Evolutionary conservation across 108 stramenopile species (phyloP), one percentile per base, ranked within the genome.

Genomic region (Nannochloropsis salina): DNA sequence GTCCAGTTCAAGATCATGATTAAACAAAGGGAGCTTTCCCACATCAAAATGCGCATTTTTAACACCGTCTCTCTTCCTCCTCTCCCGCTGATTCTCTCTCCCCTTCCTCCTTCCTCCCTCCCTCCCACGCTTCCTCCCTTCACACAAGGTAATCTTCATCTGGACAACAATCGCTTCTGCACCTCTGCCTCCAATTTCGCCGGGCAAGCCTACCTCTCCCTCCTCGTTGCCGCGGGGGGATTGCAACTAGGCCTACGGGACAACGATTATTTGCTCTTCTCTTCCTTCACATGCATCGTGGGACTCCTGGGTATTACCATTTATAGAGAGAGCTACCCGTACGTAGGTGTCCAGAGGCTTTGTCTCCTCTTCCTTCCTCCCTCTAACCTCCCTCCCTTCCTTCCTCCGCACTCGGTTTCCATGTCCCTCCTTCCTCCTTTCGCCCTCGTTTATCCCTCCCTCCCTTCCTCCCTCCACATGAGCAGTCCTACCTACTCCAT

Each of bases 271-370:
- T 8, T 74, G 2, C n/a, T 15, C 20, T 74, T 74, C n/a, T 74
- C 61, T n/a, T 74, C 20, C 20, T 74, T 74, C 6, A 74, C 61
- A 15, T 74, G 61, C 61, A 6, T 74, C 20, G 61, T 74, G 61
- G 61, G 61, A 2, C 20, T 74, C 4, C 20, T 74, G 0, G 61
- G 61, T 0, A 74, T 74, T 74, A 74, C 61, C 3, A 74, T 74
- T 2, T 74, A n/a, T n/a, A 15, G 61, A n/a, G 61, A 74, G 61
- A 74, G 61, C 61, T 74, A 74, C n/a, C 61, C 61, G 61, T 74
- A n/a, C 15, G 61, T 74, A n/a, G 31, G 31, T 1, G 0, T 31
- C 31, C 31, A 31, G 31, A 31, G 31, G 31, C 31, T 31, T 31
- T 31, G 31, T 31, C 31, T 1, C 31, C 31, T 1, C 31, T 31